Percentiles rank a stretch among this genome's conserved stretches.
Conservation (phyloP, 345 rosid species). For the Eucalyptus erythrocorys region DNA sequence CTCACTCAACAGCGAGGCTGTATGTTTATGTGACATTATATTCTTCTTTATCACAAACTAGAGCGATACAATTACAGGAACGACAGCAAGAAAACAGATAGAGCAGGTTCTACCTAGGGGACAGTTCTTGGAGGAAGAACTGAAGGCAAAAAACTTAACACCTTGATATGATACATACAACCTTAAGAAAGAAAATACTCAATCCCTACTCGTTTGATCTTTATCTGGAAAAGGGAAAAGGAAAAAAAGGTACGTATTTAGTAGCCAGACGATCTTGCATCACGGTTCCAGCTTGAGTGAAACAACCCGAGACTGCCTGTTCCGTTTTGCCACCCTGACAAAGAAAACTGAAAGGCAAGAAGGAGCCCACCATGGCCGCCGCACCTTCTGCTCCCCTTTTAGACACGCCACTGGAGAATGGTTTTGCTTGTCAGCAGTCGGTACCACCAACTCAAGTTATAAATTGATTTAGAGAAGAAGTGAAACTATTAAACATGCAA, state of each 20-base stretch:
- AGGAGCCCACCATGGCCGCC: conserved; percentile 99
- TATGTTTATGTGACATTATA: background rate
- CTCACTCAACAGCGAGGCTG: background rate
- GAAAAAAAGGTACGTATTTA: background rate
- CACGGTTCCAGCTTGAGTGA: conserved; percentile 96
- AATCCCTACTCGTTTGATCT: background rate
- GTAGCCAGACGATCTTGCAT: conserved; percentile 6
- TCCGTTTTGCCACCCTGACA: conserved; percentile 85
- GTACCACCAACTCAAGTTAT: background rate
- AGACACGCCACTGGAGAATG: conserved; percentile 74
- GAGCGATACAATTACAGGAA: background rate
- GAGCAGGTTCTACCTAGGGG: background rate
- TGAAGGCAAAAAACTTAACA: background rate
- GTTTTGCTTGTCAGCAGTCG: background rate
- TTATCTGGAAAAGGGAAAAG: background rate
- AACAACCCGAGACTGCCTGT: conserved; percentile 94
- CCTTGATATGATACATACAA: background rate
- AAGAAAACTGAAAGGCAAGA: conserved; percentile 77
- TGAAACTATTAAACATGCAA: background rate
- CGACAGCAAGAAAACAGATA: background rate
- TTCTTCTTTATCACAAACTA: background rate
- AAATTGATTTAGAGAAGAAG: background rate
- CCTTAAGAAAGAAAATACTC: background rate
- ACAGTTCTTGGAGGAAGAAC: background rate
- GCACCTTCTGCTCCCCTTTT: conserved; percentile 93